These are phyloP conservation scores for Trichoderma sp. DNA, from an alignment of 2,329 filamentous ascomycete genomes.

Conservation along the genomic window DNA sequence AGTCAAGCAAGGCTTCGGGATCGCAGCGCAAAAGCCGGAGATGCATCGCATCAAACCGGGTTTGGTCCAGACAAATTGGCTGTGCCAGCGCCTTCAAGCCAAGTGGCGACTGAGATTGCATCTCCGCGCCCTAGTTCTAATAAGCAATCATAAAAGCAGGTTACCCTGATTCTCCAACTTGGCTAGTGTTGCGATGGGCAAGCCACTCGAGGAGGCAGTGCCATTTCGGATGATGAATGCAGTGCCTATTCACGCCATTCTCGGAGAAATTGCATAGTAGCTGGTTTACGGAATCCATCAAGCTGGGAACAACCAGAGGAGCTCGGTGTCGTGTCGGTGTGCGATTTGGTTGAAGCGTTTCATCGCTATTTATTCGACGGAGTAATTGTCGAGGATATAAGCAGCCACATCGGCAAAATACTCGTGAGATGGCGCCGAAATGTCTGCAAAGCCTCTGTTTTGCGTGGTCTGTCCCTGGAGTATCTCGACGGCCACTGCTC, in stretches of 20 bases:
- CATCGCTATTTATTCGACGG: constrained; percentile 6
- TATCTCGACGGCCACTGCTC: constrained; percentile 7
- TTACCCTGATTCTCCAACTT: neutral
- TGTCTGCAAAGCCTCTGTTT: constrained; percentile 21
- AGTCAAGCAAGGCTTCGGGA: neutral
- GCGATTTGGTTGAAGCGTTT: neutral
- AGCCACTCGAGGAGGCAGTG: neutral
- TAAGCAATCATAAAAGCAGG: neutral
- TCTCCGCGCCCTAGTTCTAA: neutral
- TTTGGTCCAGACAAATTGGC: neutral
- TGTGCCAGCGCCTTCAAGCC: neutral
- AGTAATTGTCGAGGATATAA: constrained; percentile 18
- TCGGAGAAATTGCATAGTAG: neutral
- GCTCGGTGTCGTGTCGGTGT: neutral
- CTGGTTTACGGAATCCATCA: neutral
- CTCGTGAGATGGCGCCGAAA: constrained; percentile 18
- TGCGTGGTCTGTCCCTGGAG: constrained; percentile 12
- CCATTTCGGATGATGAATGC: neutral
- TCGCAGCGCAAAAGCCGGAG: neutral
- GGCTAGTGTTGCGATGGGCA: neutral
- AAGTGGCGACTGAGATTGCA: neutral
- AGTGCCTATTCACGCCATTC: neutral
- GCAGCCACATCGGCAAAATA: constrained; percentile 25
- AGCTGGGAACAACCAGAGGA: neutral
- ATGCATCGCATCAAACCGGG: neutral